Percentiles rank a stretch among this genome's conserved stretches.
Evolutionary conservation across 768 basidiomycete species (phyloP).

Genomic region (Gautieria morchelliformis): DNA sequence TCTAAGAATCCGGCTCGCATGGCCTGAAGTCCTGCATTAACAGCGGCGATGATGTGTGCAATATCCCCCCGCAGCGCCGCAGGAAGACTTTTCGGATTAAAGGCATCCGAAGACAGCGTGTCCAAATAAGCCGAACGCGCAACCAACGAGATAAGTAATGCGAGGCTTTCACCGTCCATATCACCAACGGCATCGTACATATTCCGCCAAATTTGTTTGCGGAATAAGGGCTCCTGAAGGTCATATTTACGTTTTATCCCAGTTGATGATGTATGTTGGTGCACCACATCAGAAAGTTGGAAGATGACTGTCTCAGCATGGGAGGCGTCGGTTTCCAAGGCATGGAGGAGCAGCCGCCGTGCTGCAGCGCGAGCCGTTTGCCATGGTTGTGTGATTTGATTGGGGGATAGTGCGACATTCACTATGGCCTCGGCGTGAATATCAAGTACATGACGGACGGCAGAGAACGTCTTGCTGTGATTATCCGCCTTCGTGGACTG

Average conservation of each 20-base stretch:
- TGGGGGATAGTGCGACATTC: constrained; percentile 30
- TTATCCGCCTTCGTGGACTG: background rate
- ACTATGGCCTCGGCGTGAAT: constrained; percentile 42
- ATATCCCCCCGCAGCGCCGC: constrained; percentile 23
- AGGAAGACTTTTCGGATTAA: constrained; percentile 23
- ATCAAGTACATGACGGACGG: constrained; percentile 32
- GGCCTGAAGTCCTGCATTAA: constrained; percentile 51
- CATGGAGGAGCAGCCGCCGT: constrained; percentile 28
- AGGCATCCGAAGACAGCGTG: constrained; percentile 43
- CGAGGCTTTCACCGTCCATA: constrained; percentile 49
- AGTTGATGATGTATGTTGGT: background rate
- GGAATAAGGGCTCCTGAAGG: constrained; percentile 25
- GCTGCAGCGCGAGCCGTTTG: constrained; percentile 23
- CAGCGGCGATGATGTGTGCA: constrained; percentile 13
- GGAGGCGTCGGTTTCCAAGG: constrained; percentile 7
- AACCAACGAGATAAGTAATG: constrained; percentile 47
- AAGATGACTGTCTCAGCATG: background rate
- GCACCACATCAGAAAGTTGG: background rate
- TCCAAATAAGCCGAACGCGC: constrained; percentile 61
- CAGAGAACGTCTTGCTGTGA: constrained; percentile 7
- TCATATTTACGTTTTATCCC: background rate
- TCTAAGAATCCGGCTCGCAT: constrained; percentile 57
- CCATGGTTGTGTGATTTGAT: constrained; percentile 27
- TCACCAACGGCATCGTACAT: constrained; percentile 51
- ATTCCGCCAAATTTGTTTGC: constrained; percentile 58